Evolutionary conservation across 73 alveolate species (phyloP).

Genomic region (Breviolum minutum): DNA sequence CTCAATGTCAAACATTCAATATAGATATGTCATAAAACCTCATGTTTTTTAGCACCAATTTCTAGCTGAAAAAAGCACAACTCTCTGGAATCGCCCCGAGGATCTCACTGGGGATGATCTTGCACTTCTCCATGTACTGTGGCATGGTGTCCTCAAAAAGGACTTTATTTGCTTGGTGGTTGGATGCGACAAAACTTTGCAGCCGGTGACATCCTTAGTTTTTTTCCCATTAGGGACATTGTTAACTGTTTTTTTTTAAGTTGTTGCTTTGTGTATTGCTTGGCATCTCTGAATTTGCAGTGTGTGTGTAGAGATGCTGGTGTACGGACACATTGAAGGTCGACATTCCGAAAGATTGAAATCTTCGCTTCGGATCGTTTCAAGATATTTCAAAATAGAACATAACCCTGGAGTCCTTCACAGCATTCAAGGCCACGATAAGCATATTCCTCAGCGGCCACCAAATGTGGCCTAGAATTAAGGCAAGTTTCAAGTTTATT

Average conservation of each 20-base stretch:
- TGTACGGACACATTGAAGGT: background rate
- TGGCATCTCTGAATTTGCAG: background rate
- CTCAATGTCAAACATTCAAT: background rate
- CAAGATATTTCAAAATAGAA: background rate
- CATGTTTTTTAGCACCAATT: background rate
- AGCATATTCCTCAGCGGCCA: conserved; percentile 68
- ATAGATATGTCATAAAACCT: too few relatives aligned
- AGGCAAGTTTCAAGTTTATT: too few relatives aligned
- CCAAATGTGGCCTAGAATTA: too few relatives aligned
- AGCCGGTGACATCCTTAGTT: background rate
- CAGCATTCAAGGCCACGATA: conserved; percentile 79
- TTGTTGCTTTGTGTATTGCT: background rate
- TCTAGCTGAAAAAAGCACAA: background rate
- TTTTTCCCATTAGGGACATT: too few relatives aligned
- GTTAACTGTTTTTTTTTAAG: background rate
- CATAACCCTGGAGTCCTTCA: background rate
- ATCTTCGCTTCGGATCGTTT: too few relatives aligned
- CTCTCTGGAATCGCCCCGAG: background rate
- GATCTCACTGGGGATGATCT: conserved; percentile 59
- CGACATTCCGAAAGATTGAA: too few relatives aligned
- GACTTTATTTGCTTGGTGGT: background rate
- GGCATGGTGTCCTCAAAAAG: conserved; percentile 72
- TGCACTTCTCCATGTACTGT: conserved; percentile 88
- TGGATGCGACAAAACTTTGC: background rate
- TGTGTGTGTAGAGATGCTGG: background rate